These are phyloP conservation scores for Pichia cephalocereana DNA, from an alignment of 805 yeast genomes.

Conservation along the genomic window DNA sequence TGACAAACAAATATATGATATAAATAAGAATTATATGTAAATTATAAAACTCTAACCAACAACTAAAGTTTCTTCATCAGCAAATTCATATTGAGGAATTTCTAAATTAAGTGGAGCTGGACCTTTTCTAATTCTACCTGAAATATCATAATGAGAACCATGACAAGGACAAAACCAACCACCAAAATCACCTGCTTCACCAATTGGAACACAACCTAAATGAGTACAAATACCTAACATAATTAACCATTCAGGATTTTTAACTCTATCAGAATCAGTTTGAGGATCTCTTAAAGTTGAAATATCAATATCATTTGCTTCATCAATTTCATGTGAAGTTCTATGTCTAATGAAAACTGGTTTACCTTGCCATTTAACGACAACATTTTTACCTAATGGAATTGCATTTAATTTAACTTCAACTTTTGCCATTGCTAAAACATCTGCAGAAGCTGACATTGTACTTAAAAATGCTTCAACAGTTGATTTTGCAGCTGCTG, in stretches of 20 bases:
- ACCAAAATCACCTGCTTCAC: conserved; percentile 99
- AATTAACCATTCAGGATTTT: conserved; percentile 96
- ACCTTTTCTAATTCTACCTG: conserved; percentile 99
- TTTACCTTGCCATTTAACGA: conserved; percentile 99
- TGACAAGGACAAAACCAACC: conserved; percentile 99
- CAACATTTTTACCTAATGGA: conserved; percentile 96
- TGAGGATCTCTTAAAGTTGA: conserved; percentile 86
- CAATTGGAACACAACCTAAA: conserved; percentile 99
- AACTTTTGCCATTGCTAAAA: conserved; percentile 98
- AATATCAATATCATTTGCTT: conserved; percentile 82
- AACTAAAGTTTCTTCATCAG: conserved; percentile 68
- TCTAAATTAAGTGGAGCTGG: conserved; percentile 99
- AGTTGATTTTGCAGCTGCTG: conserved; percentile 94
- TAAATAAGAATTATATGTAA: too few species aligned
- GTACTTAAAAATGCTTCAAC: conserved; percentile 87
- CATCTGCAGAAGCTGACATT: conserved; percentile 98
- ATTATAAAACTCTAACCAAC: conserved; percentile 53
- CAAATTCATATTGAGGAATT: conserved; percentile 83
- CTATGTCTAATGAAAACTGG: conserved; percentile 99
- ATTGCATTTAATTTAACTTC: conserved; percentile 90
- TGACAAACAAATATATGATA: too few species aligned
- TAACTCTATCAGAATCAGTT: conserved; percentile 84
- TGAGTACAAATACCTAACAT: conserved; percentile 99
- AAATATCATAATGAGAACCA: conserved; percentile 99
- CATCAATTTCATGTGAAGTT: conserved; percentile 84